Conservation (phyloP, 2,329 filamentous ascomycete species). For the Pyrenochaeta sp. region DNA sequence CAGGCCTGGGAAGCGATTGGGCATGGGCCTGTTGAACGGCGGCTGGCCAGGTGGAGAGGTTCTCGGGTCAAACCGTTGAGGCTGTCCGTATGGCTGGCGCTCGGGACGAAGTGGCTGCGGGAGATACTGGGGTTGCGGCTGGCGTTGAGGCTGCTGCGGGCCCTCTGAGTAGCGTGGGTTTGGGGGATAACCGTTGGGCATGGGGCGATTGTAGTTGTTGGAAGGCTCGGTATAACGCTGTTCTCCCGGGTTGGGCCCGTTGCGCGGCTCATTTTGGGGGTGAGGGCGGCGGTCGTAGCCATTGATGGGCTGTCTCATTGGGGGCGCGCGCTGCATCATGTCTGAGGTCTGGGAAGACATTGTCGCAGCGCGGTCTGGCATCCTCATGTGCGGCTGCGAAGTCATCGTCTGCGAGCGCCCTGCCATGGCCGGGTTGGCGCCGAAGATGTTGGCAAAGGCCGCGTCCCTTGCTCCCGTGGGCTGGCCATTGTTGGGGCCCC, state of each 20-base stretch:
- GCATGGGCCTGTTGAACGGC: slow-evolving; percentile 62
- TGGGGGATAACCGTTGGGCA: slow-evolving; percentile 51
- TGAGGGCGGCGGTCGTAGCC: slow-evolving; percentile 49
- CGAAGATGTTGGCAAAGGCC: slow-evolving; percentile 96
- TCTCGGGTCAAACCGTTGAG: slow-evolving; percentile 72
- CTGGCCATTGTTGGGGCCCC: slow-evolving; percentile 61
- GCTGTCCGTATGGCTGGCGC: slow-evolving; percentile 74
- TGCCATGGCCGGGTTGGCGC: slow-evolving; percentile 74
- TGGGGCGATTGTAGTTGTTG: slow-evolving; percentile 38
- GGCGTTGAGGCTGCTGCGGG: slow-evolving; percentile 43
- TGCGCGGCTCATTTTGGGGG: slow-evolving; percentile 36
- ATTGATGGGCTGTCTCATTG: slow-evolving; percentile 61
- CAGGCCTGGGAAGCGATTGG: slow-evolving; percentile 61
- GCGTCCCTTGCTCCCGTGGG: slow-evolving; percentile 79
- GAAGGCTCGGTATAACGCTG: slow-evolving; percentile 37
- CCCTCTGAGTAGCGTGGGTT: slow-evolving; percentile 46
- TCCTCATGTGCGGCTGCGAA: slow-evolving; percentile 70
- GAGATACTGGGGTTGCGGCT: slow-evolving; percentile 63
- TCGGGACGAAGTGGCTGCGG: slow-evolving; percentile 68
- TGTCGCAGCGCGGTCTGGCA: slow-evolving; percentile 77
- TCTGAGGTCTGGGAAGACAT: slow-evolving; percentile 56
- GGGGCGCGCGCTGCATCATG: slow-evolving; percentile 70
- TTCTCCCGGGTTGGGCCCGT: slow-evolving; percentile 30
- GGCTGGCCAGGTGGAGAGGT: slow-evolving; percentile 58
- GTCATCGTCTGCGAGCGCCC: slow-evolving; percentile 97